Conservation (phyloP, 1,139 yeast species). For the Kodamaea suecica region DNA sequence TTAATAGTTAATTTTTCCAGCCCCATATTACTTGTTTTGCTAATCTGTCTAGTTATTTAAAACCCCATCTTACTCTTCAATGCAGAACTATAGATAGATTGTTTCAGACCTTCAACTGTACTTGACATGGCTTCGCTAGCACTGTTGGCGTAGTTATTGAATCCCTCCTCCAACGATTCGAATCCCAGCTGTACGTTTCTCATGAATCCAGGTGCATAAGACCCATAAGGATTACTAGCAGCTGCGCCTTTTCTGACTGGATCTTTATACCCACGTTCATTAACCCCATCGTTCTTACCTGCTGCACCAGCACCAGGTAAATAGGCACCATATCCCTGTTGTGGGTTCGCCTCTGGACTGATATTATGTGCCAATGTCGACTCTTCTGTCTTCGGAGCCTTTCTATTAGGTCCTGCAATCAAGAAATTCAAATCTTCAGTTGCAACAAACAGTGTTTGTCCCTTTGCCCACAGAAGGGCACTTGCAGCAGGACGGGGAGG, state of each 20-base stretch:
- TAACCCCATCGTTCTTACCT: constrained; percentile 6
- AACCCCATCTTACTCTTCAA: constrained; percentile 54
- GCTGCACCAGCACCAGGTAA: constrained; percentile 6
- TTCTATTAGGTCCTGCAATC: constrained; percentile 60
- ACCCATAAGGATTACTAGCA: constrained; percentile 27
- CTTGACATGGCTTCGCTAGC: constrained; percentile 56
- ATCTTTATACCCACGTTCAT: constrained; percentile 42
- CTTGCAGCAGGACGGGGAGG: constrained; percentile 82
- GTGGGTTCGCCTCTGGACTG: constrained; percentile 46
- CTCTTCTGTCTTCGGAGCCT: constrained; percentile 53
- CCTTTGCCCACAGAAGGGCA: constrained; percentile 85
- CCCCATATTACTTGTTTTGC: not conserved
- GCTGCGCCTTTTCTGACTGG: constrained; percentile 43
- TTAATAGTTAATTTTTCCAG: no score
- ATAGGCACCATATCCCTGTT: constrained; percentile 26
- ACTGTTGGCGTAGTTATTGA: constrained; percentile 57
- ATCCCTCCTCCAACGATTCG: constrained; percentile 52
- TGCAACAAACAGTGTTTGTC: constrained; percentile 56
- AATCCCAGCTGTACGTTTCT: constrained; percentile 51
- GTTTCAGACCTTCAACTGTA: constrained; percentile 48
- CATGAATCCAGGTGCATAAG: constrained; percentile 37
- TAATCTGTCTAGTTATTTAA: constrained; percentile 15
- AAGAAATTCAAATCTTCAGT: constrained; percentile 56
- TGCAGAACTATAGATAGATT: constrained; percentile 50
- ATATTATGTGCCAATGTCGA: constrained; percentile 55